A percentile compares a stretch with the other conserved stretches of the same genome.
These are phyloP conservation scores for Malus hybrid DNA, from an alignment of 331 rosid species.

Conservation along the genomic window DNA sequence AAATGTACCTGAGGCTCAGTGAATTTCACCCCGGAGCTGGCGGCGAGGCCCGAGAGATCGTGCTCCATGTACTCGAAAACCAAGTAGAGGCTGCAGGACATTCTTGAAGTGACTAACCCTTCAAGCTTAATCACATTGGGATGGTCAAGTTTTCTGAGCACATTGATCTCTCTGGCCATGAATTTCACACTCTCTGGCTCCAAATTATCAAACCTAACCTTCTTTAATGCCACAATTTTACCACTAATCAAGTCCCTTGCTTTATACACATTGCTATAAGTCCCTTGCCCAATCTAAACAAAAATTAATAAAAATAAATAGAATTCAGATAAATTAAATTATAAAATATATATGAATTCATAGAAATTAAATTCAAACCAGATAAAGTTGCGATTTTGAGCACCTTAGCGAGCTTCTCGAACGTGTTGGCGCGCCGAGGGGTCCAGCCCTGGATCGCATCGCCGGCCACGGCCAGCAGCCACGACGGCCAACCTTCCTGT, in stretches of 20 bases:
- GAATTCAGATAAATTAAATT: not conserved
- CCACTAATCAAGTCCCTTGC: conserved; percentile 77
- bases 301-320: not conserved
- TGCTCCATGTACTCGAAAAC: conserved; percentile 98
- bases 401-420: conserved; percentile 97
- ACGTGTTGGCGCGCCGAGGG: conserved; percentile 91
- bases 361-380: no score
- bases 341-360: no score
- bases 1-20: conserved; percentile 80
- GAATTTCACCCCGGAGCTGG: conserved; percentile 74
- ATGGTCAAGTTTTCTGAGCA: conserved; percentile 82
- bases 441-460: conserved; percentile 89
- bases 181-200: conserved; percentile 97
- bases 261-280: conserved; percentile 96
- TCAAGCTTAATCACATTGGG: conserved; percentile 94
- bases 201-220: conserved; percentile 90
- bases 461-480: conserved; percentile 90
- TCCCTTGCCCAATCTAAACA: conserved; percentile 93
- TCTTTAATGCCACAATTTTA: conserved; percentile 86
- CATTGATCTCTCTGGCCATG: conserved; percentile 97
- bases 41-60: conserved; percentile 92
- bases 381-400: not conserved
- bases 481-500: conserved; percentile 91
- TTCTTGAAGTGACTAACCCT: conserved; percentile 94
- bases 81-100: conserved; percentile 95